These are phyloP conservation scores for Cytidiella melzeri DNA, from an alignment of 768 basidiomycete genomes.

Conservation along the genomic window DNA sequence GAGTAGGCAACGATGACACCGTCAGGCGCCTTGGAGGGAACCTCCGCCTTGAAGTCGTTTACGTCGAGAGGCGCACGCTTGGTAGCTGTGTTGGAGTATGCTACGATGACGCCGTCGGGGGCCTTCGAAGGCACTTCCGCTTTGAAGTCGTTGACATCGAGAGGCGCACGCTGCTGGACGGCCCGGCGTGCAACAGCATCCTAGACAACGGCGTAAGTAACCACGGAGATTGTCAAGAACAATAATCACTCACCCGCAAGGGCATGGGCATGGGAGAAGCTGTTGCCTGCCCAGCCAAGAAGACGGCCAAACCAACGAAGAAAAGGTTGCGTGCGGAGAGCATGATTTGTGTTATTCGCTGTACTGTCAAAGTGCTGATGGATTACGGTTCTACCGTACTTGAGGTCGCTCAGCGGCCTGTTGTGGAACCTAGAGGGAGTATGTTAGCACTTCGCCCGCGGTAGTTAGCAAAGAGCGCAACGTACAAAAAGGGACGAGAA, in stretches of 20 bases:
- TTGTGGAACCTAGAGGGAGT: slow-evolving; percentile 15
- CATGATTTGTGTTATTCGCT: no score
- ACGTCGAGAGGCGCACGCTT: slow-evolving; percentile 10
- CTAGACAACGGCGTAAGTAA: no score
- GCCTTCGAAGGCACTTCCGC: slow-evolving; percentile 31
- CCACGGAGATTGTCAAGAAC: no score
- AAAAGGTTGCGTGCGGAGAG: slow-evolving; percentile 36
- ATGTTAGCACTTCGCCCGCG: slow-evolving; percentile 8
- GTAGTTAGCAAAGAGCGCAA: neutral
- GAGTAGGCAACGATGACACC: slow-evolving; percentile 9
- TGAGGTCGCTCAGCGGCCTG: slow-evolving; percentile 32
- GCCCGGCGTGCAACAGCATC: slow-evolving; percentile 15
- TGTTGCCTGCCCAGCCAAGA: slow-evolving; percentile 40
- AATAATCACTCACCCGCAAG: slow-evolving; percentile 29
- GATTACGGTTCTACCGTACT: slow-evolving; percentile 25
- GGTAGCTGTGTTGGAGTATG: slow-evolving; percentile 16
- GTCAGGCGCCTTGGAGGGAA: slow-evolving; percentile 24
- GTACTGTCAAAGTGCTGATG: slow-evolving; percentile 14
- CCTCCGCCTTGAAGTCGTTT: slow-evolving; percentile 26
- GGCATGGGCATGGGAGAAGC: slow-evolving; percentile 38
- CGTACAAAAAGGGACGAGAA: neutral
- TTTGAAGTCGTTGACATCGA: slow-evolving; percentile 23
- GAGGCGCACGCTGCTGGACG: slow-evolving; percentile 22
- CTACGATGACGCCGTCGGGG: slow-evolving; percentile 26
- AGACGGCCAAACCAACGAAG: no score